Percentiles rank a stretch among this genome's conserved stretches.
Evolutionary conservation across 164 flowering plant species (phyloP).

Genomic region (Annona cherimola): DNA sequence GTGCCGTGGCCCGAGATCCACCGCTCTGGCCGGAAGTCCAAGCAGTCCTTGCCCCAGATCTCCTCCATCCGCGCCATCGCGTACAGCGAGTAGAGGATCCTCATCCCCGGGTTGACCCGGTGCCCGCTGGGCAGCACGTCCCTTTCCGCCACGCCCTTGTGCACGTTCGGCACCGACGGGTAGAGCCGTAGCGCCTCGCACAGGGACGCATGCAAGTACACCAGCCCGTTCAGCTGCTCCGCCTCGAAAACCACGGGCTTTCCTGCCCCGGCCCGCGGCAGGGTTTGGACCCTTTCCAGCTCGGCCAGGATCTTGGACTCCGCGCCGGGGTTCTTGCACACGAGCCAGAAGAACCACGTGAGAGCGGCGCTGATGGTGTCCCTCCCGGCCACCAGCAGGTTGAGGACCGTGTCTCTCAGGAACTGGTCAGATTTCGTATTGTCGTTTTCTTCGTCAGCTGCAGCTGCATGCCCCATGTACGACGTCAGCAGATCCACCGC

Average conservation of each 20-base stretch:
- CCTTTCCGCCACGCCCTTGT: conserved; percentile 15
- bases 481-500: conserved; percentile 18
- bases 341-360: conserved; percentile 38
- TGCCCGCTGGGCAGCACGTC: conserved; percentile 43
- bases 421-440: conserved; percentile 14
- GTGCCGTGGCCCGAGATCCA: conserved; percentile 35
- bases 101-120: conserved; percentile 16
- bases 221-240: conserved; percentile 15
- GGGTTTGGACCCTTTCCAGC: neutral
- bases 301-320: conserved; percentile 29
- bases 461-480: conserved; percentile 5
- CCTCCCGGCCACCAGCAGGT: conserved; percentile 28
- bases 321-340: conserved; percentile 23
- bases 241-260: conserved; percentile 5
- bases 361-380: conserved; percentile 34
- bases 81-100: conserved; percentile 19
- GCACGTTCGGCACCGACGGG: conserved; percentile 40
- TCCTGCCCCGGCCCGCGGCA: neutral
- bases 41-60: conserved; percentile 51
- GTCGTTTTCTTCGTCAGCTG: neutral
- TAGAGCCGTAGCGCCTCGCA: conserved; percentile 42
- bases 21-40: conserved; percentile 49
- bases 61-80: conserved; percentile 36
- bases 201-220: conserved; percentile 38
- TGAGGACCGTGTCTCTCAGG: conserved; percentile 25